Percentiles rank a stretch among this genome's conserved stretches.
phyloP scores from a whole-genome alignment of 2,329 filamentous ascomycete genomes.

The Pseudocercospora fijiensis region DNA sequence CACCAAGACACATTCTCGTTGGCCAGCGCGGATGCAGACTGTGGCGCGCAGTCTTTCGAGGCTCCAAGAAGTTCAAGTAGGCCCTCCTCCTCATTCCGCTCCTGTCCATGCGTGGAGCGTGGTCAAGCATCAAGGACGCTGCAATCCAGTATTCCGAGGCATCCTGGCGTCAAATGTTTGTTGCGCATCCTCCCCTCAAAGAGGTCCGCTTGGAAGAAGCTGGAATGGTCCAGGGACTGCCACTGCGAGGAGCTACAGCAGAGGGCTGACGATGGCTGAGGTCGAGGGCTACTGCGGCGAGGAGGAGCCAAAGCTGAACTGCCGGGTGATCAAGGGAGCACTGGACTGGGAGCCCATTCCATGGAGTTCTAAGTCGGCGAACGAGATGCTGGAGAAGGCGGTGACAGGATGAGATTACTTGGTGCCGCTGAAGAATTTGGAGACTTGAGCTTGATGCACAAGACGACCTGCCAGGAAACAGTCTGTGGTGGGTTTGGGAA shows the following conservation, averaged over 20 bases:
- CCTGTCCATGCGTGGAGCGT: not conserved
- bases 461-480: no score
- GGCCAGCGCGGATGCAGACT: not conserved
- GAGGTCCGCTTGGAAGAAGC: not conserved
- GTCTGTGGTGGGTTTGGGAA: no score
- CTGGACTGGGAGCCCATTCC: not conserved
- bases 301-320: not conserved
- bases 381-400: not conserved
- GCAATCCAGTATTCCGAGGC: not conserved
- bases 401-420: no score
- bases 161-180: conserved; percentile 1
- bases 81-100: not conserved
- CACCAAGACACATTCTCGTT: not conserved
- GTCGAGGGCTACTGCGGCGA: not conserved
- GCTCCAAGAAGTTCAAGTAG: not conserved
- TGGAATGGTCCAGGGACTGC: not conserved
- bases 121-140: not conserved
- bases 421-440: no score
- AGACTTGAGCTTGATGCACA: no score
- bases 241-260: no score
- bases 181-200: not conserved
- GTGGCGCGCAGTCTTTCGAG: not conserved
- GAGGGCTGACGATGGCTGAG: not conserved
- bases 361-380: not conserved
- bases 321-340: not conserved